Evolutionary conservation across 495 filamentous ascomycete species (phyloP), one percentile per base, ranked within the genome.

Genomic region (Lepraria neglecta): DNA sequence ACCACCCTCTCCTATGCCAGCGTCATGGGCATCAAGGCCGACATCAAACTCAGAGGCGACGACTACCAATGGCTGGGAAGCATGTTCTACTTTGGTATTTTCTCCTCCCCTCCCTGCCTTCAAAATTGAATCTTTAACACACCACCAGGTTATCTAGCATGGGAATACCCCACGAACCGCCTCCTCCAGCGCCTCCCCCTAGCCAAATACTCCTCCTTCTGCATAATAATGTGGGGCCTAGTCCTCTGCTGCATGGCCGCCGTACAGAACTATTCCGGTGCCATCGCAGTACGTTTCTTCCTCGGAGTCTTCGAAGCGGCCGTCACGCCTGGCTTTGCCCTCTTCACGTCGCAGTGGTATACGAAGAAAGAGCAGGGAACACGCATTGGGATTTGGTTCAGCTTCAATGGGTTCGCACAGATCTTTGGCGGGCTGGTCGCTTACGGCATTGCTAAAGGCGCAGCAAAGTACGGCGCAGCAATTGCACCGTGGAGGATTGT

Each of bases 401-500:
- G 78, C 65, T 84, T 83, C 69, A 86, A 86, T 60, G 80, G 82
- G 47, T 78, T 77, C 62, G 84, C 75, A 4, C 81, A 82, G 63
- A 84, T 86, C 31, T 72, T 87, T 43, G 84, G 84, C 14, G 84
- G 86, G 21, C 64, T 81, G 21, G 71, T 87, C 1, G 83, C 85
- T 7, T 87, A 87, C 64, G 84, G 82, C 31, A 86, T 88, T 61
- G 82, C 85, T 11, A 74, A 75, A 15, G 83, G 83, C n/a, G 78
- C 76, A 0, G 67, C 72, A 19, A 72, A 73, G 24, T 71, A 84
- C 58, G 81, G 79, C 7, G 75, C 83, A 0, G 52, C 74, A 17
- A 79, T 87, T 63, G 79, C 78, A 40, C 75, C 82, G 2, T 88
- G 85, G 85, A 85, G 86, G 72, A 82, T 88, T 44, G 72, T 87